Conservation (phyloP, 2,329 filamentous ascomycete species). For the Xylariaceae sp. region DNA sequence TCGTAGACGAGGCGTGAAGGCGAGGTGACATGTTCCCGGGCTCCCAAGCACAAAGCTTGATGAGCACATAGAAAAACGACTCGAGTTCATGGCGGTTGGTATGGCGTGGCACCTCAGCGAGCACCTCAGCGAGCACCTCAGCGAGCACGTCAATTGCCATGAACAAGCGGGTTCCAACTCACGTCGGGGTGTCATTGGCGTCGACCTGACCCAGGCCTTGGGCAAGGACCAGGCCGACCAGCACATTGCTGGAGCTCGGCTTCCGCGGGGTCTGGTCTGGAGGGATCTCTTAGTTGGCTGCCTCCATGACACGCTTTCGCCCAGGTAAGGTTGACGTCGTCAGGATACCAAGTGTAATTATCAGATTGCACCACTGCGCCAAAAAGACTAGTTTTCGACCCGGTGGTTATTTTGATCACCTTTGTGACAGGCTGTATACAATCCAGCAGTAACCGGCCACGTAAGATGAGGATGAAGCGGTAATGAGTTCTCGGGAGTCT, state of each 20-base stretch:
- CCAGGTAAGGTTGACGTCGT: too few relatives aligned
- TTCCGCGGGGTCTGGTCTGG: constrained; percentile 3
- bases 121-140: too few relatives aligned
- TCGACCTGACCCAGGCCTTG: not conserved
- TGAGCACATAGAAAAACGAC: not conserved
- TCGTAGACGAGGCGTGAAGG: not conserved
- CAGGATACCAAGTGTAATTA: too few relatives aligned
- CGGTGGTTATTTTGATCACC: too few relatives aligned
- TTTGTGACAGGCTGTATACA: too few relatives aligned
- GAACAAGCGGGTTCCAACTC: constrained; percentile 12
- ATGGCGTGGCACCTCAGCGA: not conserved
- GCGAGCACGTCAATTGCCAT: constrained; percentile 4
- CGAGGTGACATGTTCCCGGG: not conserved
- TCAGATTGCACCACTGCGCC: too few relatives aligned
- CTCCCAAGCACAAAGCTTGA: not conserved
- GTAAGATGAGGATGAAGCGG: too few relatives aligned
- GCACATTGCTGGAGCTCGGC: constrained; percentile 8
- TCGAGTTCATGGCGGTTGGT: not conserved
- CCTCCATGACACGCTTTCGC: too few relatives aligned
- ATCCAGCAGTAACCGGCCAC: too few relatives aligned
- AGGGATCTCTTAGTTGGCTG: too few relatives aligned
- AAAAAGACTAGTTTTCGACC: too few relatives aligned
- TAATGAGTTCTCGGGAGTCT: too few relatives aligned
- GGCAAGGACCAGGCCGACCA: constrained; percentile 15
- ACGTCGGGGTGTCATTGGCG: not conserved